Base-by-base conservation (phyloP, 1,284 basidiomycete species). In the Trichosporon sp. region DNA sequence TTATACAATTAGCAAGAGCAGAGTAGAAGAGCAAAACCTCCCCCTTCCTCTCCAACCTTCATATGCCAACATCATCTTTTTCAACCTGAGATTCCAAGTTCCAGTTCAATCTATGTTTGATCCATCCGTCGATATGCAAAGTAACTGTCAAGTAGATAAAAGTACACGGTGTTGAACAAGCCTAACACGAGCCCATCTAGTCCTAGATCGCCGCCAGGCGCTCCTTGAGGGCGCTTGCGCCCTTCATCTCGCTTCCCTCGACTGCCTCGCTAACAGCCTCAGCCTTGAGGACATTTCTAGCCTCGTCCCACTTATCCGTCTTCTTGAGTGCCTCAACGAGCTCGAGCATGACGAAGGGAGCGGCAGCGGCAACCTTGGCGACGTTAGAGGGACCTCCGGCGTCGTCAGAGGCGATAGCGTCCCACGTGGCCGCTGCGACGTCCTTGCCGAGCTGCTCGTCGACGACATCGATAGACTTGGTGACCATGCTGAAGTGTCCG, bases 311-410 rank as follows among this genome's bases (percentile, higher is more conserved):
- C n/a, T 75, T 77, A 3, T 76, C 78, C 9, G 83, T 83, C 60
- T 79, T 75, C 31, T 80, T 71, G 36, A 92, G 78, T 25, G 87
- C 85, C 69, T 87, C 87, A 67, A 89, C 85, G 46, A 93, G 78
- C 75, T 91, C 91, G 0, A 89, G 87, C 2, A 92, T 81, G 4
- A 94, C 85, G 70, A 94, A 94, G 2, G 88, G 84, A 0, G 90
- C 92, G 65, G 86, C 81, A 75, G 85, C 77, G 31, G 89, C 90
- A 79, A 92, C 86, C 23, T 82, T 82, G 9, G 86, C 71, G 1
- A 84, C 71, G 62, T 81, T 81, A 21, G 67, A 68, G 9, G 68
- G 65, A 9, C 78, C 77, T 14, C 77, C 78, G 0, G 75, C 76
- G 54, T 79, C 75, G 56, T 72, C 75, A 25, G 60, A 82, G 19